Base-by-base conservation (phyloP, 306 rosid genomes). In the Vicia villosa region DNA sequence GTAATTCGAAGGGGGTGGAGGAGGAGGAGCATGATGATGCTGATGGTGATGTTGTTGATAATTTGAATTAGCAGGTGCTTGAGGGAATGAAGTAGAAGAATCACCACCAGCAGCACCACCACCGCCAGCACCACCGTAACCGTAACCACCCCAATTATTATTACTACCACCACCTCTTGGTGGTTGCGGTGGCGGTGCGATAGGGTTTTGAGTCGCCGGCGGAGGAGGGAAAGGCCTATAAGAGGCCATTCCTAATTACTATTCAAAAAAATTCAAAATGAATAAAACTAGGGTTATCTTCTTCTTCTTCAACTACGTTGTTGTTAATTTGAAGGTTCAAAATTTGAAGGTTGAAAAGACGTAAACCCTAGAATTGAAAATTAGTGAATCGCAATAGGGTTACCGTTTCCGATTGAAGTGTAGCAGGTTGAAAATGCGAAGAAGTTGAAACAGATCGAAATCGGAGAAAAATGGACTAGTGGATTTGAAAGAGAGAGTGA, bases 211-310 rank as follows among this genome's bases (percentile, higher is more conserved):
- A 84, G 66, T 82, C 19, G 91, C 73, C 9, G 85, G 46, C 2
- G 66, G 98, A n/a, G 96, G 90, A 68, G 96, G 95, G 79, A 89
- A 88, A 6, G 99, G 97, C 83, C 97, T 71, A 77, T 86, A 95
- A 11, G 97, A 91, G 79, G 97, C 97, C 99, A 95, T 95, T 64
- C 32, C 59, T 60, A 4, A 21, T 6, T 21, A 59, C 28, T 46
- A 38, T 43, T 49, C 10, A 68, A 73, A 5, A 40, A 34, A 34
- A 1, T 34, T 34, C 10, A 51, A 46, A 47, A 28, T 16, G 46
- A 37, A 22, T 19, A 10, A 37, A 37, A 50, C 30, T 74, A 65
- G 69, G 73, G 63, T 24, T 79, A 42, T 17, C 24, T 67, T 30
- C 11, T 67, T 30, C 11, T 62, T 36, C 32, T 32, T 34, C 38